Percentiles rank a stretch among this genome's conserved stretches.
phyloP scores from a whole-genome alignment of 306 rosid genomes.

The Castanea mollissima region DNA sequence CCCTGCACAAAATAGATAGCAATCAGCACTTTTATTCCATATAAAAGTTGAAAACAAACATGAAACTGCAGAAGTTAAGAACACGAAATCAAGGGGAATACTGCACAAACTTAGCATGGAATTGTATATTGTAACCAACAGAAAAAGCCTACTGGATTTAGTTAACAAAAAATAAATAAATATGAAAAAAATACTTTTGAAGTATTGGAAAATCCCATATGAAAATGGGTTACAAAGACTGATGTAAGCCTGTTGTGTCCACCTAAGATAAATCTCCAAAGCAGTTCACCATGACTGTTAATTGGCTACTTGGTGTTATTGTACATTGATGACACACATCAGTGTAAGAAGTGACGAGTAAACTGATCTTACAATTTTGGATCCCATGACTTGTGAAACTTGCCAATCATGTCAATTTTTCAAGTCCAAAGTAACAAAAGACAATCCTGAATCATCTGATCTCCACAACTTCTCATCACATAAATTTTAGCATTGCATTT shows the following conservation, averaged over 20 bases:
- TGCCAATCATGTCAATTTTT: too few relatives aligned
- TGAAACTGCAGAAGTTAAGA: neutral
- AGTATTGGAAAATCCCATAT: neutral
- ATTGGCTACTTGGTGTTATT: neutral
- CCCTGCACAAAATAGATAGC: slow-evolving; percentile 56
- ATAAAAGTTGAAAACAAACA: neutral
- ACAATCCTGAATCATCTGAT: neutral
- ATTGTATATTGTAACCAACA: neutral
- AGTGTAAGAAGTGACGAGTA: neutral
- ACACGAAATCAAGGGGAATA: neutral
- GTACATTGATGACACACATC: neutral
- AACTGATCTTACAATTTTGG: neutral
- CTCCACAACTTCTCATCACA: neutral
- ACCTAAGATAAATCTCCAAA: neutral
- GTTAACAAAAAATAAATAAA: neutral
- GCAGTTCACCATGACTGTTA: neutral
- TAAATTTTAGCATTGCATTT: neutral
- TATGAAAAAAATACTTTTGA: neutral
- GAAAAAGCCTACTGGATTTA: neutral
- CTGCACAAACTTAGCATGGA: neutral
- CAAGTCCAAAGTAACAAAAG: neutral
- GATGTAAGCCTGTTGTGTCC: neutral
- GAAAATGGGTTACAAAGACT: neutral
- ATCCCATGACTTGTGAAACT: too few relatives aligned
- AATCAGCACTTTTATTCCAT: slow-evolving; percentile 8